A percentile compares a stretch with the other conserved stretches of the same genome.
Evolutionary conservation across 768 basidiomycete genomes (phyloP).

Genomic region (Tricholoma terreum): DNA sequence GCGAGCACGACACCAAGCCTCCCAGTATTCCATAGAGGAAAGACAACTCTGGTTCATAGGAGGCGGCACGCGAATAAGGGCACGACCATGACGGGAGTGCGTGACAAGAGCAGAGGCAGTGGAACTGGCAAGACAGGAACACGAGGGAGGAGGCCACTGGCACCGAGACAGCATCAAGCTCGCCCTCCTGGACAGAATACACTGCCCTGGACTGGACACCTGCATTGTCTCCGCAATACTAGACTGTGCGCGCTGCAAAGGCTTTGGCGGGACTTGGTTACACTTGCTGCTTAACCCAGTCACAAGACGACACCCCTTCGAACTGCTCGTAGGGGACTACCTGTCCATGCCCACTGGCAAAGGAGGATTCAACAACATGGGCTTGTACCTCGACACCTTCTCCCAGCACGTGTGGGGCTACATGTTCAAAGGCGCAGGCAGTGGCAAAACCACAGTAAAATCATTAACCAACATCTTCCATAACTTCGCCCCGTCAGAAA

Average conservation of each 20-base stretch:
- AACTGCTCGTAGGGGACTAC: background rate
- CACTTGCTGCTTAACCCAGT: slow-evolving; percentile 30
- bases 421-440: slow-evolving; percentile 19
- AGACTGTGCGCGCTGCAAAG: slow-evolving; percentile 20
- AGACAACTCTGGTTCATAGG: slow-evolving; percentile 12
- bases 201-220: background rate
- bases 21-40: slow-evolving; percentile 6
- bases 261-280: slow-evolving; percentile 27
- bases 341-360: slow-evolving; percentile 23
- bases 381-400: slow-evolving; percentile 25
- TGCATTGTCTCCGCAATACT: background rate
- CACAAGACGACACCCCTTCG: background rate
- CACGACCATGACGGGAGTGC: background rate
- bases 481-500: slow-evolving; percentile 16
- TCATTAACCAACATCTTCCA: slow-evolving; percentile 9
- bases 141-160: background rate
- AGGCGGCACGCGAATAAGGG: slow-evolving; percentile 1
- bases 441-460: background rate
- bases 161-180: background rate
- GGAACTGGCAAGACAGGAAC: background rate
- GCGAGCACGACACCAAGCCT: slow-evolving; percentile 2
- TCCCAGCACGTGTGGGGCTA: slow-evolving; percentile 28
- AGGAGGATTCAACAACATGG: slow-evolving; percentile 22
- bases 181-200: background rate
- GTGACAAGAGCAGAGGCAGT: slow-evolving; percentile 1